Percentiles rank a stretch among this genome's conserved stretches.
Evolutionary conservation across 2,329 filamentous ascomycete genomes (phyloP).

Genomic region (Erysiphe pulchra): DNA sequence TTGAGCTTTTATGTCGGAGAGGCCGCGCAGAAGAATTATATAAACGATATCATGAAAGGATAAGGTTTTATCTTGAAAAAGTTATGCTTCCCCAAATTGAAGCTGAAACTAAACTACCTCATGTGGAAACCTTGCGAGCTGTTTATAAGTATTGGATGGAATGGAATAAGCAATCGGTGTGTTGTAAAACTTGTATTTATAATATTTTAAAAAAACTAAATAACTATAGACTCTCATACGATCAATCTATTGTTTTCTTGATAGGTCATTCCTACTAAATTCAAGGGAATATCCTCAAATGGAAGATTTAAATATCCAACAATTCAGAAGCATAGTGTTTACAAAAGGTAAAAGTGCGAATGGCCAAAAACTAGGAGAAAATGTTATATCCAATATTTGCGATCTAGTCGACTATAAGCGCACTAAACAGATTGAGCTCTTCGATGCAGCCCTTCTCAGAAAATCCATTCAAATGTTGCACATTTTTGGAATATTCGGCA

Average conservation of each 20-base stretch:
- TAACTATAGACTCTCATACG: constrained; percentile 41
- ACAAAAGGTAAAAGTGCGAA: constrained; percentile 11
- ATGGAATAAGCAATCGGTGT: constrained; percentile 57
- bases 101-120: constrained; percentile 22
- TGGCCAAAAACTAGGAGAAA: constrained; percentile 15
- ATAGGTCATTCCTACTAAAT: constrained; percentile 65
- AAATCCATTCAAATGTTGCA: constrained; percentile 63
- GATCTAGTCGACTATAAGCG: constrained; percentile 53
- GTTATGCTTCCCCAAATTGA: constrained; percentile 30
- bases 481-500: constrained; percentile 57
- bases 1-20: constrained; percentile 74
- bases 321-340: constrained; percentile 41
- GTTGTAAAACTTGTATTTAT: constrained; percentile 8
- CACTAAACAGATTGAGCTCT: constrained; percentile 22
- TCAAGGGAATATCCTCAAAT: constrained; percentile 44
- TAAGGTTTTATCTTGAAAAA: constrained; percentile 39
- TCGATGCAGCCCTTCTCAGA: constrained; percentile 40
- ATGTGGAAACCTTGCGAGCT: constrained; percentile 35
- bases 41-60: constrained; percentile 35
- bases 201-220: constrained; percentile 2
- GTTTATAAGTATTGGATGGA: constrained; percentile 37
- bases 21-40: constrained; percentile 45
- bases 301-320: constrained; percentile 51
- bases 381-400: constrained; percentile 35
- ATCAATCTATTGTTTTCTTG: constrained; percentile 81